Conservation (phyloP, 1,284 basidiomycete genomes). For the Irpex rosettiformis region DNA sequence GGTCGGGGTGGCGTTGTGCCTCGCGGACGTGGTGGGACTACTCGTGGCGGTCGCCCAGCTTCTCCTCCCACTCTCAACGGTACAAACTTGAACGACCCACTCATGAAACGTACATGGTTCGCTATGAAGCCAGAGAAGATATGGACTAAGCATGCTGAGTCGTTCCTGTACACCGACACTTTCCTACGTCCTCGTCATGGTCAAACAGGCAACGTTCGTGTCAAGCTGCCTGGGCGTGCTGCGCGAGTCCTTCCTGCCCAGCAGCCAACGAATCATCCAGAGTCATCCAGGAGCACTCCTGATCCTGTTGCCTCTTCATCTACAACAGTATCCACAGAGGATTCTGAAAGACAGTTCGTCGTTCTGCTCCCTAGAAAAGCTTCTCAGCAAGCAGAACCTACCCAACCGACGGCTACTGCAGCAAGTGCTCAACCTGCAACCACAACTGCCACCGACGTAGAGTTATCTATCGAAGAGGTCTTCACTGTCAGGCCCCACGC, state of each 20-base stretch:
- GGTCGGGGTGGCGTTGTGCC: constrained; percentile 37
- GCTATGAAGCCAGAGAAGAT: constrained; percentile 70
- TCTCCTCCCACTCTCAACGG: constrained; percentile 12
- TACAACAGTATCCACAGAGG: constrained; percentile 30
- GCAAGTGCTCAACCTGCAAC: constrained; percentile 25
- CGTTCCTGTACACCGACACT: constrained; percentile 62
- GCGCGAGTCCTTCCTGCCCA: constrained; percentile 29
- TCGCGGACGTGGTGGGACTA: constrained; percentile 43
- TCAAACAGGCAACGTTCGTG: constrained; percentile 48
- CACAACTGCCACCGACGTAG: constrained; percentile 23
- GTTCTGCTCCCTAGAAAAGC: constrained; percentile 50
- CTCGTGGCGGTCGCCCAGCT: constrained; percentile 26
- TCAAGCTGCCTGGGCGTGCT: constrained; percentile 54
- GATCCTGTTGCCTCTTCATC: constrained; percentile 12
- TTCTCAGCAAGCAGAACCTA: constrained; percentile 26
- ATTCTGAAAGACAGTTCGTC: constrained; percentile 43
- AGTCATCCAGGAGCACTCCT: constrained; percentile 14
- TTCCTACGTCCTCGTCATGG: constrained; percentile 53
- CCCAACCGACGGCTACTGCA: constrained; percentile 11
- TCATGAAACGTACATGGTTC: constrained; percentile 56
- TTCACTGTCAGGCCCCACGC: constrained; percentile 52
- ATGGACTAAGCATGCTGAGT: constrained; percentile 78
- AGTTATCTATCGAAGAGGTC: constrained; percentile 46
- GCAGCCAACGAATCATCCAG: constrained; percentile 8
- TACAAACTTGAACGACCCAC: constrained; percentile 21